Evolutionary conservation across 345 rosid genomes (phyloP), one percentile per base, ranked within the genome.

Genomic region (Anacardium occidentale): DNA sequence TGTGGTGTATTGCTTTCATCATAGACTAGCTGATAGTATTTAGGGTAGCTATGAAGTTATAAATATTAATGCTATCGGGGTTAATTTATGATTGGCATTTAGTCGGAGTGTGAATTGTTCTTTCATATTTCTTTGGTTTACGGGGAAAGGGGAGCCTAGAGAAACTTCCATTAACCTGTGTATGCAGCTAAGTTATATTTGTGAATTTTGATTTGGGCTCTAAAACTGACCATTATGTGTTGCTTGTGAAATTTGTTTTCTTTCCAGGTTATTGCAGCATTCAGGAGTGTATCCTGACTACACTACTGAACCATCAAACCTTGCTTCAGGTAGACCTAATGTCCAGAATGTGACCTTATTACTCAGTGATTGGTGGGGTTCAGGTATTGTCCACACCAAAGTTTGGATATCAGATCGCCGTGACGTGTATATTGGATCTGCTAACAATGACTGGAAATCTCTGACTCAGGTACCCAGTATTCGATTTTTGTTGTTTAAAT

Each of bases 361-460:
- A 71, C 83, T 93, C 52, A 77, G 80, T 26, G 72, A 89, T 69
- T 89, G 94, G 93, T 93, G 92, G 90, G 94, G 98, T 0, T 91
- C 96, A 11, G 98, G 97, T 24, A 77, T 93, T 12, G 89, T 91
- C 69, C 98, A 93, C 82, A 85, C 96, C 7, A 93, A 93, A 80
- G 94, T 91, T 75, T 93, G 97, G 98, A 89, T 91, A 68, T 88
- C 94, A 0, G 92, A 93, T 85, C 53, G 47, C 42, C 80, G 81
- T 10, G 88, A 93, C 69, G 89, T 88, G 9, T 93, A 93, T 72
- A 93, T 93, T 64, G 94, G 97, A 45, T 91, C 97, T 66, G 98
- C 98, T 1, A 91, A 93, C 78, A 91, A 89, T 81, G 98, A 91
- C 65, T 91, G 97, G 98, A 93, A 93, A 77, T 89, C 98, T 81